phyloP scores from a whole-genome alignment of 2,329 filamentous ascomycete genomes.

The Curvularia hawaiiensis region DNA sequence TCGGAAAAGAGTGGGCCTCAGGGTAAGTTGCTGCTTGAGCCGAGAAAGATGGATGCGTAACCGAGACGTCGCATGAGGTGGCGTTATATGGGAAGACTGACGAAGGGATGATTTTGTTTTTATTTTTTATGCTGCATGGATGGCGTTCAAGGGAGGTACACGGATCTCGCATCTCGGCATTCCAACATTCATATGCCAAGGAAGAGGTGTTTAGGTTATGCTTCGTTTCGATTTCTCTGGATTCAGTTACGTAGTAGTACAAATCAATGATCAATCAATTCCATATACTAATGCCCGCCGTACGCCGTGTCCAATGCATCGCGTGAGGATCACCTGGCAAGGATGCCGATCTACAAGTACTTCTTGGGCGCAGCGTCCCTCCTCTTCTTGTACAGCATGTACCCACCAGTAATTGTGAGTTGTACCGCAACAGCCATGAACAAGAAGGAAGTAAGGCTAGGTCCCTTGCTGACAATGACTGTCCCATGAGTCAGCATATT shows the following conservation, averaged over 20 bases:
- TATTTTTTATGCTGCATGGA: conserved; percentile 6
- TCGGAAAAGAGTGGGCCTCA: conserved; percentile 60
- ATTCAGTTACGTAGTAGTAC: not conserved
- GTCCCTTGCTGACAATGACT: conserved; percentile 60
- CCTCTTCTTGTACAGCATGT: conserved; percentile 80
- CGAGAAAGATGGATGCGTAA: conserved; percentile 35
- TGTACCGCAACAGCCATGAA: conserved; percentile 77
- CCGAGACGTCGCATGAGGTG: not conserved
- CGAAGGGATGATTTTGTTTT: too few species aligned
- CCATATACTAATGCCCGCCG: not conserved
- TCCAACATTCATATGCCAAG: not conserved
- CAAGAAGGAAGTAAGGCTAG: conserved; percentile 67
- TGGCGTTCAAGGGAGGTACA: not conserved
- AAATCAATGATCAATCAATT: not conserved
- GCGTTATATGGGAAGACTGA: not conserved
- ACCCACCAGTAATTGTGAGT: conserved; percentile 69
- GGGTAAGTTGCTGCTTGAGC: conserved; percentile 59
- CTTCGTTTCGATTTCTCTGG: not conserved
- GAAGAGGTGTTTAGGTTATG: not conserved
- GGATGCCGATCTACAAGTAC: conserved; percentile 64
- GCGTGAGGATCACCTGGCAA: not conserved
- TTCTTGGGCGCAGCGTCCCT: conserved; percentile 84
- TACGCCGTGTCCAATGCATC: not conserved
- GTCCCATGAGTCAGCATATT: conserved; percentile 19
- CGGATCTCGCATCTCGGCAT: not conserved